phyloP scores from a whole-genome alignment of 176 grass and related monocot species.

The Musa schizocarpa region DNA sequence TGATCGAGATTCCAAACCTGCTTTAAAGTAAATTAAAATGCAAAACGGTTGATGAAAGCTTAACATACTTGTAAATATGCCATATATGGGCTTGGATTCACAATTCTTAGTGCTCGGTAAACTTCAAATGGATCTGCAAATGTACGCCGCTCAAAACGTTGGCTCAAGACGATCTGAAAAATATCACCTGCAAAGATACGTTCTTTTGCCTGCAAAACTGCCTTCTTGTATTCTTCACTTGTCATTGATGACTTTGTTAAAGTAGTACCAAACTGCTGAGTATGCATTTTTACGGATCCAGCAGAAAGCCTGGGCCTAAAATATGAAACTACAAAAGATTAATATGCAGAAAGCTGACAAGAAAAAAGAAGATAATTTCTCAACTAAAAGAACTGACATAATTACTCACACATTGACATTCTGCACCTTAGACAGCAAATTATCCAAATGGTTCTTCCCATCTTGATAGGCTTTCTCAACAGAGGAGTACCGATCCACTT shows the following conservation, averaged over 20 bases:
- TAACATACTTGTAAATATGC: conserved; percentile 69
- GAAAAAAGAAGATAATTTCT: not conserved
- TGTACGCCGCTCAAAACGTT: conserved; percentile 77
- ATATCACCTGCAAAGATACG: conserved; percentile 79
- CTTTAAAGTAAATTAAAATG: not conserved
- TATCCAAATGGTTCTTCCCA: conserved; percentile 35
- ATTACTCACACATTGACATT: conserved; percentile 61
- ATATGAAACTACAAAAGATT: not conserved
- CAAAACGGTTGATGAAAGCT: not conserved
- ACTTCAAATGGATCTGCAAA: conserved; percentile 88
- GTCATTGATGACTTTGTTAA: conserved; percentile 72
- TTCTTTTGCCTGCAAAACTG: conserved; percentile 67
- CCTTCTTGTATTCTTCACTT: conserved; percentile 51
- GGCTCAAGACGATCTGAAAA: conserved; percentile 90
- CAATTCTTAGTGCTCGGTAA: conserved; percentile 71
- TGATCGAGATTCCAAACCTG: no score
- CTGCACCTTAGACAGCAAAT: conserved; percentile 73
- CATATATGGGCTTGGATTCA: conserved; percentile 94
- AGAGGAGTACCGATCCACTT: conserved; percentile 43
- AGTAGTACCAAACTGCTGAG: conserved; percentile 43
- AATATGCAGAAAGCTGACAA: not conserved
- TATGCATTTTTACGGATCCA: conserved; percentile 55
- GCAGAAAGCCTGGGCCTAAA: conserved; percentile 65
- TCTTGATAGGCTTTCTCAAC: conserved; percentile 77
- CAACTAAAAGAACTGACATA: not conserved